Conservation (phyloP, 768 basidiomycete species). For the Podaxis sp. region DNA sequence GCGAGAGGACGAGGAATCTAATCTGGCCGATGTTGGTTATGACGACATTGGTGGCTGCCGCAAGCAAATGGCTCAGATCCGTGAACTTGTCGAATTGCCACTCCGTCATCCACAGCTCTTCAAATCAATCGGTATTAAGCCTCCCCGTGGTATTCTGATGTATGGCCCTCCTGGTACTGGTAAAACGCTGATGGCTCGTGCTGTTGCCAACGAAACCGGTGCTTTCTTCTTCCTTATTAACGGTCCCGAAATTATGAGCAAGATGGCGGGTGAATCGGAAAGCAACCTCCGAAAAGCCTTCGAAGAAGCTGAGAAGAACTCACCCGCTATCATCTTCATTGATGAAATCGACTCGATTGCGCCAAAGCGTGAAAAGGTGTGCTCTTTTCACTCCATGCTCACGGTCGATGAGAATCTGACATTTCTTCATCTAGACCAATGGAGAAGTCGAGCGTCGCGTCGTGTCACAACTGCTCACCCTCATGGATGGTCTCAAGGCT, state of each 20-base stretch:
- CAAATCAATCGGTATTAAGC: conserved; percentile 99
- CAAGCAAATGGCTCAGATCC: conserved; percentile 99
- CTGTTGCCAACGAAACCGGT: conserved; percentile 98
- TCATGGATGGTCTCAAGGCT: conserved; percentile 99
- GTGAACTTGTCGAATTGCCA: conserved; percentile 97
- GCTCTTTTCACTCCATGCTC: conserved; percentile 10
- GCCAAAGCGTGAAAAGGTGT: conserved; percentile 97
- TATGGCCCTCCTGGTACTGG: conserved; percentile 98
- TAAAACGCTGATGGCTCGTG: conserved; percentile 99
- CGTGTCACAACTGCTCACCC: conserved; percentile 94
- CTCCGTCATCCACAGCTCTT: conserved; percentile 98
- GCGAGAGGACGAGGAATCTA: conserved; percentile 97
- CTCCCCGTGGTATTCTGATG: conserved; percentile 97
- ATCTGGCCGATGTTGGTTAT: conserved; percentile 95
- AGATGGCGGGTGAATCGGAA: conserved; percentile 99
- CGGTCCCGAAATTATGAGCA: conserved; percentile 99
- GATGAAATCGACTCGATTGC: conserved; percentile 99
- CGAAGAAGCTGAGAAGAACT: conserved; percentile 99
- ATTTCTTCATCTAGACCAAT: conserved; percentile 63
- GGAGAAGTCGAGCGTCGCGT: conserved; percentile 99
- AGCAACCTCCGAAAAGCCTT: conserved; percentile 97
- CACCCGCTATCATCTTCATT: conserved; percentile 99
- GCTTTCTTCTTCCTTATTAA: conserved; percentile 99
- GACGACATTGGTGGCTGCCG: conserved; percentile 99
- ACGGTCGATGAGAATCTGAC: neutral